Evolutionary conservation across 768 basidiomycete genomes (phyloP).

Genomic region (Mycena kentingensis): DNA sequence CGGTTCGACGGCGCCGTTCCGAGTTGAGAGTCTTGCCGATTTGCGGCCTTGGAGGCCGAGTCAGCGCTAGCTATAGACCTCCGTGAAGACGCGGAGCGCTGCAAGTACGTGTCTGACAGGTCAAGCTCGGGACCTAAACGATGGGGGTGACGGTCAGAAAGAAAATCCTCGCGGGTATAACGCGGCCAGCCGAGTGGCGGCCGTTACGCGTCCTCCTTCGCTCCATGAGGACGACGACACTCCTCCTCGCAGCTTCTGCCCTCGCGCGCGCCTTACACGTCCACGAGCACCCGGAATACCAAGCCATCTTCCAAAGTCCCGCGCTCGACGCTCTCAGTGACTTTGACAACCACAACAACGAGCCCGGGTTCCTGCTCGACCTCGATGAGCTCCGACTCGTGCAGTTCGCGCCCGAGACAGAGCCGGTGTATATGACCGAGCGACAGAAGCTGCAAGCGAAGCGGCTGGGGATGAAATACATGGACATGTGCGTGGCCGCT

Average conservation of each 20-base stretch:
- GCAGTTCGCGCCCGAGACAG: slow-evolving; percentile 9
- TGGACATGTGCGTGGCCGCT: slow-evolving; percentile 19
- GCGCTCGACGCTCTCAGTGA: background rate
- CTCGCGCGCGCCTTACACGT: background rate
- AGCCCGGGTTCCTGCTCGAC: slow-evolving; percentile 5
- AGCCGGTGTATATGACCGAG: slow-evolving; percentile 22
- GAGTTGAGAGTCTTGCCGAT: too few relatives aligned
- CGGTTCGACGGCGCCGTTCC: too few relatives aligned
- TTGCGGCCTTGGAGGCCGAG: too few relatives aligned
- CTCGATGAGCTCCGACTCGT: slow-evolving; percentile 20
- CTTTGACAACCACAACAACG: background rate
- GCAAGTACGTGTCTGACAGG: too few relatives aligned
- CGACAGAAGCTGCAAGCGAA: slow-evolving; percentile 20
- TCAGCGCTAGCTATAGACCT: too few relatives aligned
- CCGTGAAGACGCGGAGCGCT: too few relatives aligned
- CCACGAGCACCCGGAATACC: background rate
- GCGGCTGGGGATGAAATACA: slow-evolving; percentile 13
- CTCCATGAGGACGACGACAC: too few relatives aligned
- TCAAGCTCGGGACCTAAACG: too few relatives aligned
- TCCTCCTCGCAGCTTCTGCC: background rate
- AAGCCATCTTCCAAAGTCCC: background rate
- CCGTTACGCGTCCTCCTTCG: too few relatives aligned
- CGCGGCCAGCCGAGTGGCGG: too few relatives aligned
- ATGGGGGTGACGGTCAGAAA: too few relatives aligned
- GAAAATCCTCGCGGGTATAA: too few relatives aligned